A percentile compares a stretch with the other conserved stretches of the same genome.
phyloP scores from a whole-genome alignment of 441 rosid genomes.

The Adansonia grandidieri region DNA sequence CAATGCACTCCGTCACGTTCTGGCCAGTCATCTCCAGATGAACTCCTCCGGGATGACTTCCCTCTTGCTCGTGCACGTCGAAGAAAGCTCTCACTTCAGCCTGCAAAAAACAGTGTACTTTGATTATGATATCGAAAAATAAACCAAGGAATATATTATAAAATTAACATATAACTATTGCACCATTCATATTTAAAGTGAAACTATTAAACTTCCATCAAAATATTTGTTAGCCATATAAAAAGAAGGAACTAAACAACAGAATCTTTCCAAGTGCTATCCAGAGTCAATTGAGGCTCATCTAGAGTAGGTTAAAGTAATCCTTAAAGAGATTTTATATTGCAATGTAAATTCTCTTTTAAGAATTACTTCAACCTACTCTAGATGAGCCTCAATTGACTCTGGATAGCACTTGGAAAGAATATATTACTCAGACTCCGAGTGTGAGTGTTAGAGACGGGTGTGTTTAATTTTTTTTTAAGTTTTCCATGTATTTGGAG shows the following conservation, averaged over 20 bases:
- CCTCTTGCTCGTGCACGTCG: constrained; percentile 97
- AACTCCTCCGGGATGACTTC: constrained; percentile 91
- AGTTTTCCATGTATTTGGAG: no score
- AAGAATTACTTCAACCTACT: no score
- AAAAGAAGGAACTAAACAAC: neutral
- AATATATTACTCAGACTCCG: no score
- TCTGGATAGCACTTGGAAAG: no score
- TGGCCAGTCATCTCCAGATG: constrained; percentile 97
- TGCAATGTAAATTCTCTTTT: neutral
- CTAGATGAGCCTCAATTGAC: no score
- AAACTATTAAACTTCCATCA: neutral
- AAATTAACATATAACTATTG: neutral
- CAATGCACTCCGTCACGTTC: constrained; percentile 95
- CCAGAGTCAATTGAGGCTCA: constrained; percentile 5
- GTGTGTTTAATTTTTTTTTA: no score
- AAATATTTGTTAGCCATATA: neutral
- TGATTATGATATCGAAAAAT: neutral
- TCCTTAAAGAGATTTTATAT: neutral
- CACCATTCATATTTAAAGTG: neutral
- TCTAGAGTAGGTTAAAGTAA: neutral
- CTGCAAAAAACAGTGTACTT: constrained; percentile 37
- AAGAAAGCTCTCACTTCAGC: constrained; percentile 97
- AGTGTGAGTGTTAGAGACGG: no score
- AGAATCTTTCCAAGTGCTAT: neutral
- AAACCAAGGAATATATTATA: neutral